These are phyloP conservation scores for Dryas alaskensis DNA, from an alignment of 306 rosid species.

Conservation along the genomic window DNA sequence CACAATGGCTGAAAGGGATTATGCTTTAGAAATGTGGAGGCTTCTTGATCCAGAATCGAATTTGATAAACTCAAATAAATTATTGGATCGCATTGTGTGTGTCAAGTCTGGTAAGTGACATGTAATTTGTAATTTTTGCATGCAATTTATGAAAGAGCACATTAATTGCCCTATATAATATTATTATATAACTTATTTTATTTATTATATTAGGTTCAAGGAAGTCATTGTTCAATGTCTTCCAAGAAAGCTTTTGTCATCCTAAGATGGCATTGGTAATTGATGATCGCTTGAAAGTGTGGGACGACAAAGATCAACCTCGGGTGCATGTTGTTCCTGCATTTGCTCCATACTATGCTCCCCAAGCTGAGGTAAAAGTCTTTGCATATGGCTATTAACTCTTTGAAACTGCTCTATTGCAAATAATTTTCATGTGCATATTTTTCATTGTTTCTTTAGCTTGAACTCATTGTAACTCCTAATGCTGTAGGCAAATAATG, in stretches of 20 bases:
- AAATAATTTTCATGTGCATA: conserved; percentile 5
- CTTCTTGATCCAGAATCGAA: conserved; percentile 98
- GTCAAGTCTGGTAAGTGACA: conserved; percentile 82
- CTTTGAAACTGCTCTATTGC: conserved; percentile 20
- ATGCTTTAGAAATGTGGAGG: conserved; percentile 99
- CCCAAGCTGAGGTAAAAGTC: conserved; percentile 84
- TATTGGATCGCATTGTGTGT: conserved; percentile 89
- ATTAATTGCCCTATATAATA: conserved; percentile 19
- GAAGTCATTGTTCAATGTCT: conserved; percentile 91
- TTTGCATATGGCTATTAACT: conserved; percentile 20
- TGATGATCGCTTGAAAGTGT: conserved; percentile 99
- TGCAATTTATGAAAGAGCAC: conserved; percentile 7
- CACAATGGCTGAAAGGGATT: conserved; percentile 99
- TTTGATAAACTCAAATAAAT: conserved; percentile 81
- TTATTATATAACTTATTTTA: neutral
- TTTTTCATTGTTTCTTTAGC: conserved; percentile 1
- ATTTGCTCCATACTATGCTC: conserved; percentile 96
- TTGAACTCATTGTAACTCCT: conserved; percentile 30
- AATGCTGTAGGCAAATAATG: conserved; percentile 69
- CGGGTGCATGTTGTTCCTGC: conserved; percentile 99
- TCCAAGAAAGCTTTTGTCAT: conserved; percentile 84
- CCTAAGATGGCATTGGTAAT: conserved; percentile 96
- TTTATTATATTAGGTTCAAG: conserved; percentile 58
- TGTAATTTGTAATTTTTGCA: conserved; percentile 18
- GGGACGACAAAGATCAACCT: conserved; percentile 98